phyloP scores from a whole-genome alignment of 805 yeast species.

The Cyberlindnera mycetangii region DNA sequence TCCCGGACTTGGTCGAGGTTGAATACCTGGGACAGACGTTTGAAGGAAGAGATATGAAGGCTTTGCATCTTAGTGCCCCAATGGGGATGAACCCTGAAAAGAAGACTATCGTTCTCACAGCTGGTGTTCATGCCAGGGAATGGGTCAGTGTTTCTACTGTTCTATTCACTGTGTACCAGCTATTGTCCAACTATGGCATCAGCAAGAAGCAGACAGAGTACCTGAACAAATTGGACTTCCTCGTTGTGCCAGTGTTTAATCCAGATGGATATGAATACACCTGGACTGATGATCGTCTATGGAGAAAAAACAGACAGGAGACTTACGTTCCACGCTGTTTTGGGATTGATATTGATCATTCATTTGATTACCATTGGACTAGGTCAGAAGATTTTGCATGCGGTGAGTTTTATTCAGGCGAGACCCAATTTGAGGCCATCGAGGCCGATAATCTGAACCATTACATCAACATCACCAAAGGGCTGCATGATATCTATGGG shows the following conservation, averaged over 20 bases:
- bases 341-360: slow-evolving; percentile 86
- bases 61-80: slow-evolving; percentile 58
- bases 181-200: slow-evolving; percentile 46
- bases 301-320: slow-evolving; percentile 87
- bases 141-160: slow-evolving; percentile 79
- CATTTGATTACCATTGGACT: slow-evolving; percentile 74
- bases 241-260: slow-evolving; percentile 79
- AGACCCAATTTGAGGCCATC: slow-evolving; percentile 60
- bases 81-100: slow-evolving; percentile 41
- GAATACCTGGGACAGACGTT: slow-evolving; percentile 72
- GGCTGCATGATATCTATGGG: slow-evolving; percentile 63
- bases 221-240: slow-evolving; percentile 60
- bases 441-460: slow-evolving; percentile 51
- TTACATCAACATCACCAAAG: slow-evolving; percentile 40
- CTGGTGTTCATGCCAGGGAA: slow-evolving; percentile 88
- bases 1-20: slow-evolving; percentile 58
- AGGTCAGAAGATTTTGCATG: slow-evolving; percentile 65
- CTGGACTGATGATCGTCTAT: slow-evolving; percentile 76
- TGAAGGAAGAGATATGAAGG: slow-evolving; percentile 71
- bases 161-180: slow-evolving; percentile 49
- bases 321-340: slow-evolving; percentile 63
- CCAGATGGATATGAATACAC: slow-evolving; percentile 90
- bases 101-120: slow-evolving; percentile 71
- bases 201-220: slow-evolving; percentile 40
- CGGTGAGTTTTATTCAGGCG: slow-evolving; percentile 82